A percentile compares a stretch with the other conserved stretches of the same genome.
phyloP scores from a whole-genome alignment of 331 rosid genomes.

The Cucumis variabilis region DNA sequence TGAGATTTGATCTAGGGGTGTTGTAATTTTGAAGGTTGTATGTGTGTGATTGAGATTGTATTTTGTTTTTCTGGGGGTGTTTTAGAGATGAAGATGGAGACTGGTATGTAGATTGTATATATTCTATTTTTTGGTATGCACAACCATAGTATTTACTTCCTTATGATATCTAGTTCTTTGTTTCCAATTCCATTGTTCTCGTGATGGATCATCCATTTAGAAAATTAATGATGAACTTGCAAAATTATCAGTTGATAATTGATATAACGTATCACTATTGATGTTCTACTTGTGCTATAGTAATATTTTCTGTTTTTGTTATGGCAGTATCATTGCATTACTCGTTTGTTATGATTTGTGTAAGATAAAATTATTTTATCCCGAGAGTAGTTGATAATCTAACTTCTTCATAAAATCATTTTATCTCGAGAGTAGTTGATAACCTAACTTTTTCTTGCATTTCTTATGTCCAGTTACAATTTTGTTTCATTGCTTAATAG shows the following conservation, averaged over 20 bases:
- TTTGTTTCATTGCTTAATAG: conserved; percentile 5
- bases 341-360: no score
- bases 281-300: neutral
- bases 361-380: neutral
- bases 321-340: no score
- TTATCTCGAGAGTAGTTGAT: no score
- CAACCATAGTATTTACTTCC: neutral
- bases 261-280: neutral
- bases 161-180: neutral
- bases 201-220: neutral
- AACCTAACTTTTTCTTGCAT: no score
- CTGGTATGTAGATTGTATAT: no score
- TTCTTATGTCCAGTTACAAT: neutral
- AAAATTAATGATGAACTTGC: no score
- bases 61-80: no score
- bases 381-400: neutral
- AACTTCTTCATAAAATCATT: no score
- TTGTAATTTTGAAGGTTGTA: no score
- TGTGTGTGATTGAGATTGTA: no score
- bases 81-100: no score
- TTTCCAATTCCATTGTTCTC: neutral
- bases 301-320: neutral
- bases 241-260: neutral
- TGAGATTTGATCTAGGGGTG: no score
- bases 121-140: conserved; percentile 73